These are phyloP conservation scores for Aspergillus nidulans DNA, from an alignment of 495 filamentous ascomycete genomes.

Conservation along the genomic window DNA sequence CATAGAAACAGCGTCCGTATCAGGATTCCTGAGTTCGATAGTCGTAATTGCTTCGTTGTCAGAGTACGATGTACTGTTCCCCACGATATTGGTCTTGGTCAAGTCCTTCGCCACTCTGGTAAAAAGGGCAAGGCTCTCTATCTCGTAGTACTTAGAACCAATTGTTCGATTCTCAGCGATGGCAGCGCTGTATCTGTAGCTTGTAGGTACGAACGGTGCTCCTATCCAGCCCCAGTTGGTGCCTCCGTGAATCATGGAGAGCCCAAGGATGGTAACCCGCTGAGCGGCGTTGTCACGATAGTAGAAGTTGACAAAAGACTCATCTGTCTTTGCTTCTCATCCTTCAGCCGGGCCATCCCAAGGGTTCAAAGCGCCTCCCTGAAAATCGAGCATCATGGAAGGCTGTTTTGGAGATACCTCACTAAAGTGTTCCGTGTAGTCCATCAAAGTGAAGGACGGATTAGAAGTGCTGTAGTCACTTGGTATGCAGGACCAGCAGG, in stretches of 20 bases:
- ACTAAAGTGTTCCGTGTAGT: not conserved
- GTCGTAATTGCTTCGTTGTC: slow-evolving; percentile 19
- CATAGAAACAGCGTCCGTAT: slow-evolving; percentile 40
- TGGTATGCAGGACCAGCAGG: slow-evolving; percentile 44
- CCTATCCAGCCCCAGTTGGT: slow-evolving; percentile 53
- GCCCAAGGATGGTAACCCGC: slow-evolving; percentile 43
- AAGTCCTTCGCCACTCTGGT: slow-evolving; percentile 54
- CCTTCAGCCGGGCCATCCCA: slow-evolving; percentile 50
- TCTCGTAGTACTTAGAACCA: slow-evolving; percentile 67
- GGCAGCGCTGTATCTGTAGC: slow-evolving; percentile 45
- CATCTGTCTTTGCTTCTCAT: slow-evolving; percentile 33
- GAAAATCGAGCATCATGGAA: slow-evolving; percentile 48
- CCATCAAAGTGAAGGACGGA: slow-evolving; percentile 42
- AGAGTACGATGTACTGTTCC: slow-evolving; percentile 25
- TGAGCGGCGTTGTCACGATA: slow-evolving; percentile 56
- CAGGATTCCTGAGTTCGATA: not conserved
- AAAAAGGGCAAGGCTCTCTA: slow-evolving; percentile 65
- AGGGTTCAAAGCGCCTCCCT: slow-evolving; percentile 49
- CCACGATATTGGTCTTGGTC: slow-evolving; percentile 43
- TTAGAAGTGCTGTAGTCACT: slow-evolving; percentile 21
- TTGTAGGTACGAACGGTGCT: slow-evolving; percentile 47
- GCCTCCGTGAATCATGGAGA: slow-evolving; percentile 56
- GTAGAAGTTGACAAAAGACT: slow-evolving; percentile 39
- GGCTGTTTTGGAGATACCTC: slow-evolving; percentile 46
- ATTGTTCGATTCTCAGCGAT: slow-evolving; percentile 59